Evolutionary conservation across 352 stramenopile species (phyloP).

Genomic region (Pythium guiyangense): DNA sequence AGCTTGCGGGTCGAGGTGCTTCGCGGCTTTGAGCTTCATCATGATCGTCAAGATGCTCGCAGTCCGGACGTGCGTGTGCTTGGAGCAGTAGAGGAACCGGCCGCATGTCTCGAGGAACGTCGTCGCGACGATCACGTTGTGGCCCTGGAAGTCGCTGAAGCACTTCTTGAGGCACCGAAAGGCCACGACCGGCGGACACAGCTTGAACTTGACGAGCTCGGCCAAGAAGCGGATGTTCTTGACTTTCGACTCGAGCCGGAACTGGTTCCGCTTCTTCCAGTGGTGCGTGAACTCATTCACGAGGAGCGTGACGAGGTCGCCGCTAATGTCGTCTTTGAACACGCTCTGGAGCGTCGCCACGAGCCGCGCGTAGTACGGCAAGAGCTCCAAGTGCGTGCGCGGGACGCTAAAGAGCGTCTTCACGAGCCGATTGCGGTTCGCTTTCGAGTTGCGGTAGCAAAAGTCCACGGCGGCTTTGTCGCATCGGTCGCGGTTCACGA

Average conservation of each 20-base stretch:
- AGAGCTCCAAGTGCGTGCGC: conserved; percentile 90
- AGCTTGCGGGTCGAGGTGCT: conserved; percentile 83
- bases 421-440: conserved; percentile 86
- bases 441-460: conserved; percentile 95
- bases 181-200: conserved; percentile 93
- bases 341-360: conserved; percentile 91
- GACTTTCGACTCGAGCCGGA: conserved; percentile 92
- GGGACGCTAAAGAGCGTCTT: conserved; percentile 93
- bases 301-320: conserved; percentile 87
- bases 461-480: conserved; percentile 96
- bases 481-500: conserved; percentile 92
- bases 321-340: conserved; percentile 90
- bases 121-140: conserved; percentile 96
- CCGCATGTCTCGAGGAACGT: conserved; percentile 96
- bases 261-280: conserved; percentile 92
- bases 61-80: conserved; percentile 90
- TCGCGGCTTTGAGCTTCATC: conserved; percentile 95
- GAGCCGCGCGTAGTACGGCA: conserved; percentile 94
- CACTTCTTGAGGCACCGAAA: conserved; percentile 93
- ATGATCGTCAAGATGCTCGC: conserved; percentile 92
- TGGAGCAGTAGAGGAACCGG: conserved; percentile 94
- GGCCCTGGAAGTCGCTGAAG: conserved; percentile 93
- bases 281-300: conserved; percentile 94
- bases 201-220: conserved; percentile 96
- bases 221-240: conserved; percentile 95